These are phyloP conservation scores for Monosporascus cannonballus DNA, from an alignment of 2,329 filamentous ascomycete species.

Conservation along the genomic window DNA sequence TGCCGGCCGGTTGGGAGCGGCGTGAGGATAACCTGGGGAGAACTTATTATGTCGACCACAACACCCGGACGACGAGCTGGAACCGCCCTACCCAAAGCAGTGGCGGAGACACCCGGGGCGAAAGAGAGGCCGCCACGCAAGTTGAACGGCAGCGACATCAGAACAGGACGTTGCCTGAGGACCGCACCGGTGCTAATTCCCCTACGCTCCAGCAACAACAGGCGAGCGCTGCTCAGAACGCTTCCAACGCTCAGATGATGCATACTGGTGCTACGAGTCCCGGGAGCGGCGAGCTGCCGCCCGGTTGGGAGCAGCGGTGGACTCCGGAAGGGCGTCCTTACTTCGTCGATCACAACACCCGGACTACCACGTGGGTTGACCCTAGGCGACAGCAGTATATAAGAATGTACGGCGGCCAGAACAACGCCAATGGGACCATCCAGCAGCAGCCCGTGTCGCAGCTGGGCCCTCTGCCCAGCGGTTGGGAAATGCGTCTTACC, in stretches of 20 bases:
- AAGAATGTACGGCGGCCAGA: slow-evolving; percentile 88
- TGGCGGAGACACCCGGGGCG: slow-evolving; percentile 69
- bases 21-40: slow-evolving; percentile 90
- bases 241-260: slow-evolving; percentile 71
- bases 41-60: slow-evolving; percentile 98
- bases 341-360: slow-evolving; percentile 97
- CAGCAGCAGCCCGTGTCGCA: slow-evolving; percentile 98
- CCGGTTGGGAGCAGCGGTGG: slow-evolving; percentile 93
- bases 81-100: slow-evolving; percentile 77
- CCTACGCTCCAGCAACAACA: slow-evolving; percentile 63
- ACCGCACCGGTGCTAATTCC: slow-evolving; percentile 88
- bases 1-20: slow-evolving; percentile 93
- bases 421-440: slow-evolving; percentile 77
- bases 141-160: slow-evolving; percentile 90
- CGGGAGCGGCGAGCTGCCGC: slow-evolving; percentile 87
- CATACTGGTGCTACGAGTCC: slow-evolving; percentile 91
- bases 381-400: slow-evolving; percentile 97
- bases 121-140: slow-evolving; percentile 85
- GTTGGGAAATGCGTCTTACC: slow-evolving; percentile 99
- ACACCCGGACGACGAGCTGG: slow-evolving; percentile 95
- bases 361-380: slow-evolving; percentile 98
- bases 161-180: slow-evolving; percentile 91
- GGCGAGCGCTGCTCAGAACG: slow-evolving; percentile 28
- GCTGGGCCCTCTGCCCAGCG: slow-evolving; percentile 87
- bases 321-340: slow-evolving; percentile 93